These are phyloP conservation scores for Zygnema cylindricum DNA, from an alignment of 139 green algal genomes.

Conservation along the genomic window DNA sequence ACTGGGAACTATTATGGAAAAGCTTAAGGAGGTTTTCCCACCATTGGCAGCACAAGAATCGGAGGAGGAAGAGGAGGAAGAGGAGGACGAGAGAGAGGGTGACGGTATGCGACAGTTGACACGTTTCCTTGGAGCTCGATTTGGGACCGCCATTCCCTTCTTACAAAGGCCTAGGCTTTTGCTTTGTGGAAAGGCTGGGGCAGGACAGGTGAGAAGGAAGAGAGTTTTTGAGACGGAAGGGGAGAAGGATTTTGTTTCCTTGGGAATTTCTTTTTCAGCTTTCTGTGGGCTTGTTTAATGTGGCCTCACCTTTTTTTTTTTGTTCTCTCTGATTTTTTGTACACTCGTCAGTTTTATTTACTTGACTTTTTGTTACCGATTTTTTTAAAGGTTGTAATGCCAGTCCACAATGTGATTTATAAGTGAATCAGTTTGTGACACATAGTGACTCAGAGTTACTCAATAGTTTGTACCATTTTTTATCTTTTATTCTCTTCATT, in stretches of 20 bases:
- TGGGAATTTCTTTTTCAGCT: too few species aligned
- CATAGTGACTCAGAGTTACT: too few species aligned
- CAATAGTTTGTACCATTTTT: too few species aligned
- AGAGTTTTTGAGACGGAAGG: too few species aligned
- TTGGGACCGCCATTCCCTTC: slow-evolving; percentile 10
- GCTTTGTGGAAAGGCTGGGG: slow-evolving; percentile 34
- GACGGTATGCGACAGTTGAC: not conserved
- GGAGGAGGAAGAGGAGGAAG: slow-evolving; percentile 39
- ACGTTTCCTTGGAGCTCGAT: not conserved
- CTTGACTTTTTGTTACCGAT: not conserved
- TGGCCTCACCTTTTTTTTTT: too few species aligned
- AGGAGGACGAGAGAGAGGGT: slow-evolving; percentile 47
- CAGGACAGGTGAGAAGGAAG: slow-evolving; percentile 39
- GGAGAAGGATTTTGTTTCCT: too few species aligned
- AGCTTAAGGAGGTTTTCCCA: slow-evolving; percentile 73
- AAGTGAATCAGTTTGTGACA: too few species aligned
- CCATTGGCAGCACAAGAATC: slow-evolving; percentile 47
- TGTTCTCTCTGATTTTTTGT: not conserved
- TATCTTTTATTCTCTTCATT: too few species aligned
- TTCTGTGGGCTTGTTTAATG: too few species aligned
- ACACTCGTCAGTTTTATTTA: not conserved
- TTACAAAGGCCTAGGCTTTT: slow-evolving; percentile 64
- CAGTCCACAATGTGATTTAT: too few species aligned
- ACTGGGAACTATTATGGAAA: not conserved
- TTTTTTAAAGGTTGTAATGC: too few species aligned